Base-by-base conservation (phyloP, 1,284 basidiomycete genomes). In the Ustilago crameri region DNA sequence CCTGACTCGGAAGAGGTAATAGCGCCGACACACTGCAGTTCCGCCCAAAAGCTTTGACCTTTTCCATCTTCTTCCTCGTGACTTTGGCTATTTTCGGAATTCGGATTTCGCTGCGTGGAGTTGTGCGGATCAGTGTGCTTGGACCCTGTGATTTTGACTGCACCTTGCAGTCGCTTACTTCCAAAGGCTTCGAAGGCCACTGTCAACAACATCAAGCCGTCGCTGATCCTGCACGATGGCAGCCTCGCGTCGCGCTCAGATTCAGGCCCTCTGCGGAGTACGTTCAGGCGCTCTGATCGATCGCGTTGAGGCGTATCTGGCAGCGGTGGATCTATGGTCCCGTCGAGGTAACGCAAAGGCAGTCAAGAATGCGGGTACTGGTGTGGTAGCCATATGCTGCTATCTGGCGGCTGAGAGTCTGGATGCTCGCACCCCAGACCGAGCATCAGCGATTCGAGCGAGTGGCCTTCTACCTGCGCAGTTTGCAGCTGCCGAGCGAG, bases 261-360 rank as follows among this genome's bases (percentile, higher is more conserved):
- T 74, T 14, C 71, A 68, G 22, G 45, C 57, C 41, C 60, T 74
- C n/a, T 68, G 65, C 43, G 65, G 65, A 18, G 48, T 55, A 27
- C 61, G 58, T n/a, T 49, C 51, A 8, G 71, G 71, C 9, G 50
- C 65, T 12, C 49, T 74, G 24, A 64, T 74, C 46, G 71, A 74
- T 40, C 56, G 71, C 23, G 66, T 57, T 50, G 71, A 74, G 38
- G 64, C 71, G 23, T 74, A 74, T 35, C 54, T 74, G 3, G 71
- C 71, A 18, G 71, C 71, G 3, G 66, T 74, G 20, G 66, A 69
- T 42, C 45, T 74, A 20, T 74, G 71, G 71, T 64, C 71, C 14
- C 60, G 71, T 22, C 20, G 66, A 52, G 71, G 71, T 30, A 74
- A 74, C 34, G 61, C 62, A 9, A 74, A 69, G 35, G 57, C 59